Base-by-base conservation (phyloP, 192 early-diverging fungal genomes). In the Coemansia guatemalensis region DNA sequence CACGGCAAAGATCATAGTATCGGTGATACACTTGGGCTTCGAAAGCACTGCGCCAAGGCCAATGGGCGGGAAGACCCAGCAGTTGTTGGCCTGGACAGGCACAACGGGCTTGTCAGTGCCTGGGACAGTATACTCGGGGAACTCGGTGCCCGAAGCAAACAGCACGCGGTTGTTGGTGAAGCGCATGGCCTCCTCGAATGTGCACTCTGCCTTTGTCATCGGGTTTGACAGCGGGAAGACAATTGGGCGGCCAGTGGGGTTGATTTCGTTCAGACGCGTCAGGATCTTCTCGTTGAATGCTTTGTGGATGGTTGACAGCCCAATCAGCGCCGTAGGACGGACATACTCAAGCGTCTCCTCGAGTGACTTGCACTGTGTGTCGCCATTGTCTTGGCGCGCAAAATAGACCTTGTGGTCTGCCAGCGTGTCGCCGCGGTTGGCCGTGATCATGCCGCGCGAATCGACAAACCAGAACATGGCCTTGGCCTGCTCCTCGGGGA, bases 51-150 rank as follows among this genome's bases (percentile, higher is more conserved):
- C 82, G 51, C 96, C 96, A 27, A 96, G 83, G 33, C 96, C 96
- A 32, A 98, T 86, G 53, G 93, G 93, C 49, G 96, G 96, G 87
- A 96, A 98, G 60, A 96, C 92, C 75, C 95, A 98, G 89, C 91
- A 93, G 84, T 96, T 96, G 85, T 96, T 94, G 64, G 91, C 94
- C 80, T 96, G 92, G 18, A 89, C 92, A 7, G 93, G 91, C 49
- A 88, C 64, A 48, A 62, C 60, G 29, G 53, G 48, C 24, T 78
- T 68, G 29, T 27, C 25, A 53, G 74, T 73, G 29, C 83, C 74
- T 12, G 90, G 88, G 39, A 90, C 75, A 7, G 81, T 87, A 68
- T 89, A 89, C 22, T 84, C 58, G 23, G 95, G 93, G 84, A 99
- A 99, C 5, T 89, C 92, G 8, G 95, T 97, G 54, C 96, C 96